phyloP scores from a whole-genome alignment of 2,329 filamentous ascomycete species.

The Hymenoscyphus linearis region DNA sequence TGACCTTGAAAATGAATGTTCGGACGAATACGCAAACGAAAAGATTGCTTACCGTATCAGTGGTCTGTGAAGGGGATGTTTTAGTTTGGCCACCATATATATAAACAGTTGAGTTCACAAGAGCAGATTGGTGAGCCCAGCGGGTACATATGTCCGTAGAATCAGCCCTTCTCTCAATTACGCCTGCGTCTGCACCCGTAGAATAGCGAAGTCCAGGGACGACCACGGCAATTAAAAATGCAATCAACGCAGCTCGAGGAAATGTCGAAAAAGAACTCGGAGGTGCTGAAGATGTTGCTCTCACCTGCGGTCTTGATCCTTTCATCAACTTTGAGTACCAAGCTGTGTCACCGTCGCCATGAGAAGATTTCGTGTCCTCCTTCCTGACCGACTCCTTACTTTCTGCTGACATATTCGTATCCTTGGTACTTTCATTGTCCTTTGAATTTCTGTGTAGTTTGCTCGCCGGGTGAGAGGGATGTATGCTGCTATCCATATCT shows the following conservation, averaged over 20 bases:
- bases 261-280: slow-evolving; percentile 38
- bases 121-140: slow-evolving; percentile 59
- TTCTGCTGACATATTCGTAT: slow-evolving; percentile 7
- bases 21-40: not conserved
- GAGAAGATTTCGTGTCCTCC: not conserved
- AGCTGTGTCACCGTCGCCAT: not conserved
- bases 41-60: slow-evolving; percentile 64
- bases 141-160: slow-evolving; percentile 55
- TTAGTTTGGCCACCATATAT: slow-evolving; percentile 68
- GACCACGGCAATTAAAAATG: slow-evolving; percentile 45
- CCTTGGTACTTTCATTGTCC: slow-evolving; percentile 5
- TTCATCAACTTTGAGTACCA: slow-evolving; percentile 23
- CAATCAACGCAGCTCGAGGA: slow-evolving; percentile 43
- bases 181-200: slow-evolving; percentile 44
- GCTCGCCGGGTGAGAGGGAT: slow-evolving; percentile 9
- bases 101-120: slow-evolving; percentile 71
- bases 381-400: not conserved
- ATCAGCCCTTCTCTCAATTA: slow-evolving; percentile 33
- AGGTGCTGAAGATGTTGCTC: slow-evolving; percentile 39
- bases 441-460: slow-evolving; percentile 10
- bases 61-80: slow-evolving; percentile 49
- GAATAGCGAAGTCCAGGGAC: slow-evolving; percentile 40
- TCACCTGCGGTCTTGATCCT: slow-evolving; percentile 35
- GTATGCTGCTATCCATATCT: slow-evolving; percentile 20
- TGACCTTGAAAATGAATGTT: too few species aligned